These are phyloP conservation scores for Ophiognomonia clavigignenti-juglandacearum DNA, from an alignment of 2,329 filamentous ascomycete genomes.

Conservation along the genomic window DNA sequence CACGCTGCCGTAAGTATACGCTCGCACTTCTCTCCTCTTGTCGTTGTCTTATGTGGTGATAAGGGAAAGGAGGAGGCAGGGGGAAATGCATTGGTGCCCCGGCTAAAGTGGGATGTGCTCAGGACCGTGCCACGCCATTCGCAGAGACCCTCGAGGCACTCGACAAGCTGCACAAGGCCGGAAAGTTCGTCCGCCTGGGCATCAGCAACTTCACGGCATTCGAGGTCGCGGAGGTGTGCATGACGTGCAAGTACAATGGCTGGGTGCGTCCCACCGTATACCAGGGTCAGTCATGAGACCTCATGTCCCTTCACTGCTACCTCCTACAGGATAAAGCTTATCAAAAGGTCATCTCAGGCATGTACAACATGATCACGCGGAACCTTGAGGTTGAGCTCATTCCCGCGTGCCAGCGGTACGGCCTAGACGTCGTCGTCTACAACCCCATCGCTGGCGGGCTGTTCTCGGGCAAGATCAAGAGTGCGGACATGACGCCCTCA, in stretches of 20 bases:
- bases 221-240: slow-evolving; percentile 80
- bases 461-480: slow-evolving; percentile 75
- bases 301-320: too few relatives aligned
- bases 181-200: slow-evolving; percentile 77
- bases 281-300: slow-evolving; percentile 17
- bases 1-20: slow-evolving; percentile 60
- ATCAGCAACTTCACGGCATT: slow-evolving; percentile 82
- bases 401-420: slow-evolving; percentile 68
- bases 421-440: slow-evolving; percentile 74
- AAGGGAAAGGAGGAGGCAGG: too few relatives aligned
- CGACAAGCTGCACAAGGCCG: slow-evolving; percentile 77
- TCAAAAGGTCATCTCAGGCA: slow-evolving; percentile 69
- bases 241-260: slow-evolving; percentile 71
- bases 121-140: slow-evolving; percentile 64
- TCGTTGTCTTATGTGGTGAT: not conserved
- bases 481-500: slow-evolving; percentile 53
- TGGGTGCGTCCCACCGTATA: slow-evolving; percentile 84
- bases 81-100: too few relatives aligned
- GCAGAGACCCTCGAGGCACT: slow-evolving; percentile 73
- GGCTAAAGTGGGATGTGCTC: slow-evolving; percentile 15
- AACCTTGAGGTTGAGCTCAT: slow-evolving; percentile 72
- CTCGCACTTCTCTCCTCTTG: not conserved
- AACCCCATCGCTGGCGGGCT: slow-evolving; percentile 79
- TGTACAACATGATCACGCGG: slow-evolving; percentile 80
- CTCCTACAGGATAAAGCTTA: too few relatives aligned